phyloP scores from a whole-genome alignment of 768 basidiomycete species.

The Candolleomyces eurysporus region DNA sequence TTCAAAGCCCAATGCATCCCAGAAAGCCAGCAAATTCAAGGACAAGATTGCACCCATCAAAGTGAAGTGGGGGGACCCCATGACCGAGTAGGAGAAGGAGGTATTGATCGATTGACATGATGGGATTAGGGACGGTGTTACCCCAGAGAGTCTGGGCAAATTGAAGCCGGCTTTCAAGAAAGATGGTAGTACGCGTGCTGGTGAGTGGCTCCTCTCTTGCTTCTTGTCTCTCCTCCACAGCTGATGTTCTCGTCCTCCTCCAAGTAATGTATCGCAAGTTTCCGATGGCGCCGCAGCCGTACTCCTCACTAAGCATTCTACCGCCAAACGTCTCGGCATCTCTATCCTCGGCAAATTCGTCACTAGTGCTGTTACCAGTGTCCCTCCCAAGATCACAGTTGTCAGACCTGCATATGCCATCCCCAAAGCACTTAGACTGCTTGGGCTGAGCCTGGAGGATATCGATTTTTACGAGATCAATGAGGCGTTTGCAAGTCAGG shows the following conservation, averaged over 20 bases:
- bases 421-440: conserved; percentile 65
- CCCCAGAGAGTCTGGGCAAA: conserved; percentile 71
- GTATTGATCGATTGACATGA: conserved; percentile 80
- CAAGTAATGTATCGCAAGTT: conserved; percentile 81
- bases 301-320: conserved; percentile 73
- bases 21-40: conserved; percentile 79
- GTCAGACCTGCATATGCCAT: conserved; percentile 90
- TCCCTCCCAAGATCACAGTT: no score
- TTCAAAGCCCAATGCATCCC: conserved; percentile 78
- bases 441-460: conserved; percentile 64
- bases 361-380: conserved; percentile 66
- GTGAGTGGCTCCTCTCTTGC: conserved; percentile 17
- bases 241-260: no score
- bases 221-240: background rate
- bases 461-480: no score
- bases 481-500: no score
- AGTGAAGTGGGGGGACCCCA: conserved; percentile 66
- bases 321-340: conserved; percentile 80
- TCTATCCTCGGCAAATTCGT: conserved; percentile 87
- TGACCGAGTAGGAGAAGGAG: conserved; percentile 64
- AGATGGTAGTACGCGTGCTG: conserved; percentile 91
- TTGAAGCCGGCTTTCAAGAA: conserved; percentile 90
- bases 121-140: conserved; percentile 84
- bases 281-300: conserved; percentile 94
- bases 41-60: conserved; percentile 83